Base-by-base conservation (phyloP, 306 rosid species). In the Cucurbita maxima region DNA sequence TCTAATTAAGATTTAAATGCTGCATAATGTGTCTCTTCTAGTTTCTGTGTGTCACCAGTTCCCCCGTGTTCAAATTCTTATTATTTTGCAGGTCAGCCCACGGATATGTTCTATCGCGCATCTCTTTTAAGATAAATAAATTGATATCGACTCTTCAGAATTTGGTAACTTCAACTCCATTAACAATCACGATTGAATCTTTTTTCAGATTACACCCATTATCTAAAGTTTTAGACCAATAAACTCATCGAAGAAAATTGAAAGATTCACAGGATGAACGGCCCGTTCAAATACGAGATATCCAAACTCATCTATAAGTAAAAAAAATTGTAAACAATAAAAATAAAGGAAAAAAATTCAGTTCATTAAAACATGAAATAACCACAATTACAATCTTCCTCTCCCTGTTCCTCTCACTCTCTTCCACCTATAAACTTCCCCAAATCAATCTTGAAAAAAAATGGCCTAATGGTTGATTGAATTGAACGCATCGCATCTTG, bases 401-500 rank as follows among this genome's bases (percentile, higher is more conserved):
- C 18, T 50, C n/a, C n/a, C n/a, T n/a, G n/a, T 25, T 60, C 67
- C 3, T 60, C 20, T 36, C 19, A 59, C 6, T 56, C 61, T 52
- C 1, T 20, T 62, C 25, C 52, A 64, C n/a, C 36, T 18, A 38
- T 3, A 37, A 61, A 36, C 44, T 14, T 11, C 0, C n/a, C 34
- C 18, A 62, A 62, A n/a, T 44, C 53, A 43, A 19, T 18, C 10
- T 68, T 68, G 22, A 7, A 4, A 45, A 45, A 18, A 10, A 20
- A 1, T 22, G 4, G 40, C n/a, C 41, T 68, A 55, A 72, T 30
- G 2, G 0, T 10, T 19, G 45, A 74, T 58, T 9, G 45, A 12
- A 75, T 86, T 86, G 70, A 86, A 83, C 8, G 63, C 72, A 55
- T 86, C 90, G 53, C 87, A 86, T 75, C 67, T 76, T 37, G 53